Conservation (phyloP, 108 stramenopile species). For the Pseudonitzschia delicatissima region DNA sequence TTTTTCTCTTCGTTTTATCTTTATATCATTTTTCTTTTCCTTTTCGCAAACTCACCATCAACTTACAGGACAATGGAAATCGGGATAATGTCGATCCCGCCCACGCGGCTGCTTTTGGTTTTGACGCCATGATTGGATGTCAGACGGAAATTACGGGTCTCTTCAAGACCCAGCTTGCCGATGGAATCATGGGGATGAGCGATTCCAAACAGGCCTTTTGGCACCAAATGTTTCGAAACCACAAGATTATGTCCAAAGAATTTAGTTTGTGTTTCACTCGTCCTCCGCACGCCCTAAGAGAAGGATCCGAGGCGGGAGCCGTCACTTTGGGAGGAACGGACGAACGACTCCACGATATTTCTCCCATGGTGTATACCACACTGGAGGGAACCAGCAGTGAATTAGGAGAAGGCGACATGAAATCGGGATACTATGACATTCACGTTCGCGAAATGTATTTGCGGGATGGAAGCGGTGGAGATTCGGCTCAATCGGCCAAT, state of each 20-base stretch:
- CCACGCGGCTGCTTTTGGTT: conserved; percentile 48
- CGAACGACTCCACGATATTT: conserved; percentile 53
- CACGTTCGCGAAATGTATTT: conserved; percentile 59
- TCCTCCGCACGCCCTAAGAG: conserved; percentile 29
- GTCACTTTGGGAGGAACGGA: conserved; percentile 90
- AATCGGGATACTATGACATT: conserved; percentile 72
- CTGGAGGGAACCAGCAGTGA: conserved; percentile 13
- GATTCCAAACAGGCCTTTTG: conserved; percentile 43
- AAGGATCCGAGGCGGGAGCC: conserved; percentile 64
- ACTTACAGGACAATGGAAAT: conserved; percentile 12
- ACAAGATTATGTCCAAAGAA: conserved; percentile 32
- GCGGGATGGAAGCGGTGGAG: conserved; percentile 47
- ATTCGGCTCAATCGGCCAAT: conserved; percentile 20
- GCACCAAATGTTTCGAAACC: conserved; percentile 55
- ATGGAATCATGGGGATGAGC: conserved; percentile 90
- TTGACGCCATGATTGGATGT: conserved; percentile 88
- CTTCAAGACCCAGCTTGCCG: conserved; percentile 86
- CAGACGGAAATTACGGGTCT: conserved; percentile 80
- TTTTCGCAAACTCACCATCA: neutral
- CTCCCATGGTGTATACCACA: conserved; percentile 76
- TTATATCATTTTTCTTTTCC: neutral
- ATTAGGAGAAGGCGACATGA: no score
- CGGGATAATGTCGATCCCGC: conserved; percentile 55
- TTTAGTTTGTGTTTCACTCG: conserved; percentile 68
- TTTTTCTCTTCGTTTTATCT: neutral